Evolutionary conservation across 306 rosid species (phyloP).

Genomic region (Cicer arietinum): DNA sequence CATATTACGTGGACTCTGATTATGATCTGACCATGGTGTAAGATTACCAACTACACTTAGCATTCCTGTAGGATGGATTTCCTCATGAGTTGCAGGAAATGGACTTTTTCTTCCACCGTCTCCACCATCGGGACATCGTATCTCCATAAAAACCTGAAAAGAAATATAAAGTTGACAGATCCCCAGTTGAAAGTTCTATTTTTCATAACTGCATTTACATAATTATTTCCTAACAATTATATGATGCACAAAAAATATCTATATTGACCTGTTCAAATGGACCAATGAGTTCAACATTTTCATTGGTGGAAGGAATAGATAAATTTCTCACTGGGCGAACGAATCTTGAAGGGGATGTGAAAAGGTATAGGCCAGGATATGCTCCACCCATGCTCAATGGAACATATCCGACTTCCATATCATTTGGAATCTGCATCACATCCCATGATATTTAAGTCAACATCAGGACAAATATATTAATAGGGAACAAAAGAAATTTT

Average conservation of each 20-base stretch:
- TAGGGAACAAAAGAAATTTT: conserved; percentile 19
- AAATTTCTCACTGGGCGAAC: conserved; percentile 87
- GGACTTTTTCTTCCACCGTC: conserved; percentile 86
- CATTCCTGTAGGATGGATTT: conserved; percentile 97
- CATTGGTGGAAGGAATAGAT: conserved; percentile 59
- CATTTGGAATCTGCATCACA: conserved; percentile 76
- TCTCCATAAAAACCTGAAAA: conserved; percentile 88
- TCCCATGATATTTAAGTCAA: conserved; percentile 36
- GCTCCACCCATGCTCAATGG: conserved; percentile 91
- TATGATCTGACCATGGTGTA: conserved; percentile 98
- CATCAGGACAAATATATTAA: conserved; percentile 29
- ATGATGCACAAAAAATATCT: conserved; percentile 6
- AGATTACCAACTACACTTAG: conserved; percentile 94
- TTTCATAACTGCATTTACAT: conserved; percentile 16
- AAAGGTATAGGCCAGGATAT: conserved; percentile 90
- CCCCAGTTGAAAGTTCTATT: background rate
- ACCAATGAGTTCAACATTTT: conserved; percentile 81
- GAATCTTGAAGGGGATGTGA: conserved; percentile 80
- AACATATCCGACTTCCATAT: conserved; percentile 92
- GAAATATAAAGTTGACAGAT: conserved; percentile 8
- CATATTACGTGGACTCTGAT: conserved; percentile 99
- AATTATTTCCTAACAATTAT: conserved; percentile 4
- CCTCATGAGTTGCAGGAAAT: conserved; percentile 95
- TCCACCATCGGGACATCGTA: conserved; percentile 90
- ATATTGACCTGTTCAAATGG: conserved; percentile 92